phyloP scores from a whole-genome alignment of 164 flowering plant genomes.

The Taxillus chinensis region DNA sequence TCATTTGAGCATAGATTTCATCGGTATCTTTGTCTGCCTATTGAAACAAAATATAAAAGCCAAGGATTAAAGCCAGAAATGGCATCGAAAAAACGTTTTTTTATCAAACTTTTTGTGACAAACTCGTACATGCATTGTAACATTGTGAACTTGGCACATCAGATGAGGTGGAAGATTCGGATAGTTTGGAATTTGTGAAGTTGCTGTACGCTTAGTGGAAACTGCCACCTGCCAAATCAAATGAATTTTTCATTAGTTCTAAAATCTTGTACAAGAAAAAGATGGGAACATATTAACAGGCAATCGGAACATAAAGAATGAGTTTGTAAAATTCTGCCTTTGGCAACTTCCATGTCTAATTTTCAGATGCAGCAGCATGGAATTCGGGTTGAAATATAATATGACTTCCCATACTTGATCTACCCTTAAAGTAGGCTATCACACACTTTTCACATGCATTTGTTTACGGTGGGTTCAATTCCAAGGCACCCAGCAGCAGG shows the following conservation, averaged over 20 bases:
- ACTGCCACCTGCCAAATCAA: constrained; percentile 65
- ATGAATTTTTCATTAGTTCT: not conserved
- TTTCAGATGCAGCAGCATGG: not conserved
- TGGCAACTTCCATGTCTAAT: not conserved
- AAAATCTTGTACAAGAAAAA: not conserved
- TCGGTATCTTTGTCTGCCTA: constrained; percentile 97
- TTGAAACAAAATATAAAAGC: constrained; percentile 3
- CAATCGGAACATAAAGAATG: not conserved
- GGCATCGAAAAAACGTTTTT: not conserved
- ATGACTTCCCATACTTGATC: too few relatives aligned
- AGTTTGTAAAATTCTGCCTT: too few relatives aligned
- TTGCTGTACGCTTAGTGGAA: constrained; percentile 75
- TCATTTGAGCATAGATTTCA: constrained; percentile 97
- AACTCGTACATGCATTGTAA: constrained; percentile 78
- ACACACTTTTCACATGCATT: too few relatives aligned
- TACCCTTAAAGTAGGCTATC: too few relatives aligned
- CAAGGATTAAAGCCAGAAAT: not conserved
- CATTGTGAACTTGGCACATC: constrained; percentile 92
- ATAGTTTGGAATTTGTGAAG: constrained; percentile 82
- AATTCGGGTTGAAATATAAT: too few relatives aligned
- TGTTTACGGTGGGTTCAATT: too few relatives aligned
- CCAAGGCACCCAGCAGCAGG: too few relatives aligned
- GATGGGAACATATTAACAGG: not conserved
- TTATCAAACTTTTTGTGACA: not conserved
- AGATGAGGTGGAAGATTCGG: constrained; percentile 85